phyloP scores from a whole-genome alignment of 106 monocot species.

The Narthecium ossifragum region DNA sequence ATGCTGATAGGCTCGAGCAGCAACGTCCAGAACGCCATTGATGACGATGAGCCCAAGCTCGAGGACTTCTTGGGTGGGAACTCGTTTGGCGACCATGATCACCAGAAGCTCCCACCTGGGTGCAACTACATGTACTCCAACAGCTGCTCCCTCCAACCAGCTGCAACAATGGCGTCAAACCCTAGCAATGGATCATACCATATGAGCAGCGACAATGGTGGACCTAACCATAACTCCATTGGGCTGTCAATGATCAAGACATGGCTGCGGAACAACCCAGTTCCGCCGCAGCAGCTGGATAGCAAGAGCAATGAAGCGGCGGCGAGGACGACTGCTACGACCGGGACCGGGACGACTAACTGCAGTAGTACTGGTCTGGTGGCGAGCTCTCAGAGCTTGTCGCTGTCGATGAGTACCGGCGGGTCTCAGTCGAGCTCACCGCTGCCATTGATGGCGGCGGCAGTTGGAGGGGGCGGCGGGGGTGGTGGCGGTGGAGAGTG shows the following conservation, averaged over 20 bases:
- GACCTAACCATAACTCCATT: conserved; percentile 27
- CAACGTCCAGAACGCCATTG: conserved; percentile 15
- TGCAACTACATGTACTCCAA: conserved; percentile 43
- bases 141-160: conserved; percentile 39
- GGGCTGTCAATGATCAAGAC: conserved; percentile 92
- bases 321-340: neutral
- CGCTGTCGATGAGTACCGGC: conserved; percentile 78
- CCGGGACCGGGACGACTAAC: neutral
- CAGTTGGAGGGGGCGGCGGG: neutral
- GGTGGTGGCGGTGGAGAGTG: conserved; percentile 25
- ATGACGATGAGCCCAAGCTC: conserved; percentile 63
- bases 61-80: conserved; percentile 87
- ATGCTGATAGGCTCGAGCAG: conserved; percentile 70
- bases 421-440: conserved; percentile 56
- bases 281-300: conserved; percentile 15
- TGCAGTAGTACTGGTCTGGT: neutral
- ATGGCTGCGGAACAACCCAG: conserved; percentile 76
- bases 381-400: conserved; percentile 46
- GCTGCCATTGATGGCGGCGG: conserved; percentile 23
- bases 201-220: neutral
- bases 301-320: conserved; percentile 9
- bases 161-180: conserved; percentile 11
- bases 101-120: conserved; percentile 4
- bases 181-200: neutral
- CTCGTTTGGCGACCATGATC: conserved; percentile 49